Percentiles rank a stretch among this genome's conserved stretches.
Evolutionary conservation across 768 basidiomycete species (phyloP).

Genomic region (Dioszegia hungarica): DNA sequence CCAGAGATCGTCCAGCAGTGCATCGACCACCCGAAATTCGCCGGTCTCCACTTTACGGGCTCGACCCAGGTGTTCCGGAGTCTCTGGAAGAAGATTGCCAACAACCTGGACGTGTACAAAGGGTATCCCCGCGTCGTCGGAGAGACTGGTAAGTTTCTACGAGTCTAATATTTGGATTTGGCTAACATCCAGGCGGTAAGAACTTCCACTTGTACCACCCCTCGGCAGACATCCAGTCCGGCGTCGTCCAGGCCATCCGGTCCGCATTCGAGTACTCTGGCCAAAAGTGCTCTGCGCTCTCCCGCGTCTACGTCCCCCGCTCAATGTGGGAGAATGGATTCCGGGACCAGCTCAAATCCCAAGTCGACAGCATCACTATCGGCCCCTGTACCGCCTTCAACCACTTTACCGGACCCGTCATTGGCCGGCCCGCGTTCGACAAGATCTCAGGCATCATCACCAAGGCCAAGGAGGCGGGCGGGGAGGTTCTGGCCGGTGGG

Average conservation of each 20-base stretch:
- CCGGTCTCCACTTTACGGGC: constrained; percentile 92
- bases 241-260: constrained; percentile 81
- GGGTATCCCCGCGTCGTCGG: constrained; percentile 93
- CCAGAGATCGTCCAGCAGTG: constrained; percentile 78
- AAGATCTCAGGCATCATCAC: constrained; percentile 75
- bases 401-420: constrained; percentile 95
- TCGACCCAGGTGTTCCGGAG: constrained; percentile 90
- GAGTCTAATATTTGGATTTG: constrained; percentile 21
- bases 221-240: constrained; percentile 78
- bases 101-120: constrained; percentile 79
- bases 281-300: constrained; percentile 95
- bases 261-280: constrained; percentile 96
- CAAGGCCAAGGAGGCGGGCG: constrained; percentile 83
- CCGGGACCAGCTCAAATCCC: constrained; percentile 68
- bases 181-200: constrained; percentile 62
- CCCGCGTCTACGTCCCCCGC: constrained; percentile 81
- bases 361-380: constrained; percentile 78
- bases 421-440: constrained; percentile 82
- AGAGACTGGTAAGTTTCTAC: constrained; percentile 62
- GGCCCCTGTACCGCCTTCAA: constrained; percentile 69
- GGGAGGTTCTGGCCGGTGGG: constrained; percentile 82
- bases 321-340: constrained; percentile 82
- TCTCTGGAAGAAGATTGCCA: constrained; percentile 91
- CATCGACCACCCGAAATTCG: constrained; percentile 71
- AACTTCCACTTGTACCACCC: constrained; percentile 94